Conservation (phyloP, 1,139 yeast species). For the Yamadazyma buinensis region DNA sequence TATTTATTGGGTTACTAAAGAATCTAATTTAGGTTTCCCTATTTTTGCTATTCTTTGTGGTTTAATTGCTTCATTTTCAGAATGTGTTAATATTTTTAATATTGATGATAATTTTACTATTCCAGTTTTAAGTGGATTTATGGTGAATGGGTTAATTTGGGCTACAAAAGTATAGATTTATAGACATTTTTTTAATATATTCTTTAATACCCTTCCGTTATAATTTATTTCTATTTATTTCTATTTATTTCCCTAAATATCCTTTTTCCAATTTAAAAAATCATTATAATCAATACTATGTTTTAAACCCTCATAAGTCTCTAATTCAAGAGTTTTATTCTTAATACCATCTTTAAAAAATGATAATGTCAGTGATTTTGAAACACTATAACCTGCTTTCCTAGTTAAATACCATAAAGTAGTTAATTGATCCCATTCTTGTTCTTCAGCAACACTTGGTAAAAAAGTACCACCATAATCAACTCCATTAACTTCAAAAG, state of each 20-base stretch:
- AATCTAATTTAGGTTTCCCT: conserved; percentile 53
- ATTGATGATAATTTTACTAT: conserved; percentile 93
- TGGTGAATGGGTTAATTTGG: conserved; percentile 47
- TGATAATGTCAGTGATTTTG: conserved; percentile 15
- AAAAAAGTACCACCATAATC: conserved; percentile 71
- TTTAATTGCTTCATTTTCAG: conserved; percentile 78
- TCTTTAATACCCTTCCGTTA: too few relatives aligned
- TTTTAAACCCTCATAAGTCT: conserved; percentile 40
- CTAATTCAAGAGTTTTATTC: conserved; percentile 35
- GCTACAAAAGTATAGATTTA: conserved; percentile 14
- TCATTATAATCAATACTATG: conserved; percentile 24
- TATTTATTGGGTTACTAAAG: conserved; percentile 59
- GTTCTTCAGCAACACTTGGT: conserved; percentile 90
- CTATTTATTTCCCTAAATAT: neutral
- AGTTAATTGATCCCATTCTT: conserved; percentile 72
- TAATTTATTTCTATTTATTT: neutral
- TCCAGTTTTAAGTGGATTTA: conserved; percentile 75
- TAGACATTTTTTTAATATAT: neutral
- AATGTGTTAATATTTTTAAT: conserved; percentile 68
- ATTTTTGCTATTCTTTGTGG: conserved; percentile 65
- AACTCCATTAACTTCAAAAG: conserved; percentile 34
- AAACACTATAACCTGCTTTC: conserved; percentile 54
- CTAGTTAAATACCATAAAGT: conserved; percentile 67
- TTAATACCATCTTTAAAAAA: conserved; percentile 30
- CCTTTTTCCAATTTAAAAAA: conserved; percentile 11